These are phyloP conservation scores for Colletotrichum australisinense DNA, from an alignment of 2,329 filamentous ascomycete genomes.

Conservation along the genomic window DNA sequence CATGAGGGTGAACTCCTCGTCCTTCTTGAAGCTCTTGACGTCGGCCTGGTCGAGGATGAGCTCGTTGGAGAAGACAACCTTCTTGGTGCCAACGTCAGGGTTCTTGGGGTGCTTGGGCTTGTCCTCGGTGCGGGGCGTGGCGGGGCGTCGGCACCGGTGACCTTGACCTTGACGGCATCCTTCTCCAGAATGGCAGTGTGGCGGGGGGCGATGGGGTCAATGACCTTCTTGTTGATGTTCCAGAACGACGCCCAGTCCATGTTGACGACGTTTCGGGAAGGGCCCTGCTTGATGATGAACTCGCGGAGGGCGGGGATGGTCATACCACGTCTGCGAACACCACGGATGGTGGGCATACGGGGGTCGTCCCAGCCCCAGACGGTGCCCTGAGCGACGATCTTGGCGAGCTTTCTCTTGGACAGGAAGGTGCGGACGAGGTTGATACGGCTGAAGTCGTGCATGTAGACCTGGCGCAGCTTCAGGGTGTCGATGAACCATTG, in stretches of 20 bases:
- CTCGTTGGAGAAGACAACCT: conserved; percentile 80
- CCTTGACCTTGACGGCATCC: conserved; percentile 75
- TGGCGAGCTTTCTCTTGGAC: conserved; percentile 88
- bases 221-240: conserved; percentile 83
- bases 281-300: conserved; percentile 87
- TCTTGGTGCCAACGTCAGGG: conserved; percentile 84
- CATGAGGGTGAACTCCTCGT: conserved; percentile 96
- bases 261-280: conserved; percentile 84
- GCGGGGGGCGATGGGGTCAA: conserved; percentile 80
- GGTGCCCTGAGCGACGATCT: conserved; percentile 80
- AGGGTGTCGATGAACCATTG: conserved; percentile 85
- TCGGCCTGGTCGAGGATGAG: conserved; percentile 90
- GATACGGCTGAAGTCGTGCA: conserved; percentile 88
- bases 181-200: conserved; percentile 80
- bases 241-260: conserved; percentile 86
- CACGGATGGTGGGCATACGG: conserved; percentile 86
- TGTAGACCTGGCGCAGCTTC: conserved; percentile 79
- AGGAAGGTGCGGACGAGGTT: conserved; percentile 87
- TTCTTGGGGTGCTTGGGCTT: conserved; percentile 94
- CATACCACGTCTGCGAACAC: conserved; percentile 82
- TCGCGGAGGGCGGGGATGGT: conserved; percentile 83
- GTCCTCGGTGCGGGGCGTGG: conserved; percentile 73
- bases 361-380: conserved; percentile 91
- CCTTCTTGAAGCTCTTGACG: conserved; percentile 80
- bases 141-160: conserved; percentile 77